These are phyloP conservation scores for Agastache rugosa DNA, from an alignment of 257 asterid species.

Conservation along the genomic window DNA sequence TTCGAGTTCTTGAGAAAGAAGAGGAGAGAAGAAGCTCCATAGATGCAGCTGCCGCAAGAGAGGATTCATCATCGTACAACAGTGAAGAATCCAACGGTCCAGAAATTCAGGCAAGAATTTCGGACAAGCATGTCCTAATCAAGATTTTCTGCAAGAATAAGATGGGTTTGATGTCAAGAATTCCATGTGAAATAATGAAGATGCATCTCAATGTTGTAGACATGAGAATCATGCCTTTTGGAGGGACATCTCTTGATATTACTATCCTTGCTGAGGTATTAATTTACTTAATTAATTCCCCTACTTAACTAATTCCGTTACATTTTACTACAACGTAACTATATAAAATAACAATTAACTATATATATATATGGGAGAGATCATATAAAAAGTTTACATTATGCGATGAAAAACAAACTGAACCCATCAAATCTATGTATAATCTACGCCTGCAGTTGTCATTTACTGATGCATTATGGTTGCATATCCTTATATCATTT, in stretches of 20 bases:
- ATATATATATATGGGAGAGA: no score
- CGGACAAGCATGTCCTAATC: constrained; percentile 48
- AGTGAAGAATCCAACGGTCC: constrained; percentile 10
- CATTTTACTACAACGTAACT: no score
- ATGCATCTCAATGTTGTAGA: constrained; percentile 53
- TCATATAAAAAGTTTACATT: no score
- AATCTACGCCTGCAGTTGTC: no score
- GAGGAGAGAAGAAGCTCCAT: not conserved
- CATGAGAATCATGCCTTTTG: constrained; percentile 63
- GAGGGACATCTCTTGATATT: constrained; percentile 47
- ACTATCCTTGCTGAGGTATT: constrained; percentile 62
- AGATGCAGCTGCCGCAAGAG: not conserved
- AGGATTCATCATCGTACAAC: not conserved
- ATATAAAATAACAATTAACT: no score
- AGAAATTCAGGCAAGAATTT: constrained; percentile 53
- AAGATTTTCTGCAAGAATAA: constrained; percentile 51
- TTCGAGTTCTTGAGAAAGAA: constrained; percentile 47
- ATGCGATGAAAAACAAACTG: no score
- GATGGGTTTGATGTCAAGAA: constrained; percentile 41
- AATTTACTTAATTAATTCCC: no score
- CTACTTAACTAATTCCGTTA: no score
- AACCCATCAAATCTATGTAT: no score
- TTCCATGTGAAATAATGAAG: constrained; percentile 47
- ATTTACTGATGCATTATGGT: no score
- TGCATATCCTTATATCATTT: no score